Percentiles rank a stretch among this genome's conserved stretches.
These are phyloP conservation scores for Rutstroemia sp. DNA, from an alignment of 2,329 filamentous ascomycete species.

Conservation along the genomic window DNA sequence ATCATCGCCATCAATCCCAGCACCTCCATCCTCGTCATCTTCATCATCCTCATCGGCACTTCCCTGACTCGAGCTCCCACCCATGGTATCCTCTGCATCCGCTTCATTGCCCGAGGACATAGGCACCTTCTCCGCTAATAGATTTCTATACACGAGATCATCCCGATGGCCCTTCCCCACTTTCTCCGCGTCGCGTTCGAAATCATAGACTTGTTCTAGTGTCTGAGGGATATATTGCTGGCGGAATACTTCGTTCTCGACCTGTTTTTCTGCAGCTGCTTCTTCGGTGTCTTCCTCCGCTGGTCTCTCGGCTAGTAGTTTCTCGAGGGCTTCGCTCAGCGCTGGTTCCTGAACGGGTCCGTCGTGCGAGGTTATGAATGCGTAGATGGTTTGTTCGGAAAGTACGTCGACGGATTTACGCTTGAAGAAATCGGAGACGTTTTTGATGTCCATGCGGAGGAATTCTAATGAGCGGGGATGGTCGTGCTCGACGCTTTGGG, in stretches of 20 bases:
- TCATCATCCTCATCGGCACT: constrained; percentile 20
- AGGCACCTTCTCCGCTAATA: constrained; percentile 56
- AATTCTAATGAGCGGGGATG: constrained; percentile 91
- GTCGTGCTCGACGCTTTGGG: constrained; percentile 93
- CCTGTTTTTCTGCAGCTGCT: constrained; percentile 51
- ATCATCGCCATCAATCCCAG: constrained; percentile 27
- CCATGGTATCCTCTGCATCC: constrained; percentile 33
- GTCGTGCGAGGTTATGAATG: constrained; percentile 64
- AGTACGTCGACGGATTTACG: constrained; percentile 77
- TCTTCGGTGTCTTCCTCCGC: constrained; percentile 48
- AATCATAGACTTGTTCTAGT: constrained; percentile 90
- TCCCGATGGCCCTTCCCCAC: constrained; percentile 66
- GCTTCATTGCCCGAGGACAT: constrained; percentile 34
- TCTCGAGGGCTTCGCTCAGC: constrained; percentile 56
- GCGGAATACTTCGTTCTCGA: constrained; percentile 87
- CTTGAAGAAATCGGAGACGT: constrained; percentile 86
- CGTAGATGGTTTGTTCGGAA: constrained; percentile 71
- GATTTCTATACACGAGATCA: constrained; percentile 75
- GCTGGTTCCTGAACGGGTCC: constrained; percentile 53
- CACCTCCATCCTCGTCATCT: constrained; percentile 30
- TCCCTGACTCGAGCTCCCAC: constrained; percentile 33
- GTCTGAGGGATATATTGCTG: constrained; percentile 97
- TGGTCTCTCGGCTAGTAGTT: constrained; percentile 53
- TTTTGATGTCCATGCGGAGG: constrained; percentile 97
- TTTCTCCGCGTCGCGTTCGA: constrained; percentile 81